Base-by-base conservation (phyloP, 179 eudicot species). In the Beta lomatogona region DNA sequence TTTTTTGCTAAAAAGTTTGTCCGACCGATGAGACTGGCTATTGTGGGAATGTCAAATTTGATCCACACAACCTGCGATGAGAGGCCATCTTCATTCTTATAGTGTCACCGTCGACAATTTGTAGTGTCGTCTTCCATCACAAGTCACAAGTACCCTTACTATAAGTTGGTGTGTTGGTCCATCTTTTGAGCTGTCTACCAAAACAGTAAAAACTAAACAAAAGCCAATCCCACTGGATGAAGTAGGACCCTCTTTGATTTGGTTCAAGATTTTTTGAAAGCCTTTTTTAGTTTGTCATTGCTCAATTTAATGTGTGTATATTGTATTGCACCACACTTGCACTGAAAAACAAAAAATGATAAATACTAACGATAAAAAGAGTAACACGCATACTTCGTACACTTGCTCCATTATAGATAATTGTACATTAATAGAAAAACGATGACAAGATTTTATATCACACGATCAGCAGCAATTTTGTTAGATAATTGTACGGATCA, bases 141-240 rank as follows among this genome's bases (percentile, higher is more conserved):
- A 65, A 28, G 4, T 11, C 12, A 45, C 68, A 64, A 74, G 28
- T 45, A 36, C 19, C 59, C 74, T 10, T 25, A 36, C 41, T 36
- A 1, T 82, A 79, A 83, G 55, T 79, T 79, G 85, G 70, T 65
- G 79, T 28, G 18, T 7, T 83, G 82, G 82, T 52, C 85, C 82
- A 73, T 70, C 25, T 66, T 48, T 64, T 53, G 52, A 18, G 71
- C 28, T 69, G 71, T 44, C 70, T 68, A 68, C 9, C 41, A 36
- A 15, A 68, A 16, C 59, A 60, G 28, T n/a, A 19, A 78, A 41
- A 55, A 10, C 82, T 79, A 71, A 44, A 16, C 48, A 50, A 73
- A 15, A 19, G 54, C 52, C 52, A 48, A 48, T 6, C 73, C 77
- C 78, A 80, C 72, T 72, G 50, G 19, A 61, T 61, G 69, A 60